A percentile compares a stretch with the other conserved stretches of the same genome.
Evolutionary conservation across 192 early-diverging fungal genomes (phyloP).

Genomic region (Chytriomyces confervae): DNA sequence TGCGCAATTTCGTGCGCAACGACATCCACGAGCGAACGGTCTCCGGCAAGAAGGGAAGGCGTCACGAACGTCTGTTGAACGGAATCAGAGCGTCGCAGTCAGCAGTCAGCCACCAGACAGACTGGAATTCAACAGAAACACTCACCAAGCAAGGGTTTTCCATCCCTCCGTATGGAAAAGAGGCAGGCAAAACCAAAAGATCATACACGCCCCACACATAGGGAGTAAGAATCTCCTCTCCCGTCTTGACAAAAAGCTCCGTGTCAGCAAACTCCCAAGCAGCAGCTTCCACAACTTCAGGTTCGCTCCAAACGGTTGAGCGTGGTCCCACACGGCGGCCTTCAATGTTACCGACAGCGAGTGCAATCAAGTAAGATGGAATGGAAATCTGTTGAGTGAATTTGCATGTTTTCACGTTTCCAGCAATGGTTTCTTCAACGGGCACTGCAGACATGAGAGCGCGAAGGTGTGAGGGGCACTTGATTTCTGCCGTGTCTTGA

Average conservation of each 20-base stretch:
- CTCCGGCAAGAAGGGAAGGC: constrained; percentile 93
- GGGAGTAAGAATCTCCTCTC: constrained; percentile 75
- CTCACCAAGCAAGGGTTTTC: constrained; percentile 85
- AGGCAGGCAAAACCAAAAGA: constrained; percentile 69
- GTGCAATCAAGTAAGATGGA: constrained; percentile 93
- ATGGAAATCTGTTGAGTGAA: constrained; percentile 90
- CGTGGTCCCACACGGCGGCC: constrained; percentile 86
- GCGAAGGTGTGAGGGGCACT: constrained; percentile 75
- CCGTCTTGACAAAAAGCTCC: constrained; percentile 61
- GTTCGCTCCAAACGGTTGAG: constrained; percentile 96
- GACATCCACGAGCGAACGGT: constrained; percentile 91
- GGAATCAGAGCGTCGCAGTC: too few relatives aligned
- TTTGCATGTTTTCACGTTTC: constrained; percentile 65
- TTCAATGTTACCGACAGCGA: constrained; percentile 89
- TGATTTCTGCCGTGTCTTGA: constrained; percentile 75
- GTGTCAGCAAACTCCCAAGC: constrained; percentile 91
- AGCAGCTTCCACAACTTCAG: constrained; percentile 82
- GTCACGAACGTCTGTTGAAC: constrained; percentile 89
- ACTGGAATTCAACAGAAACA: not conserved
- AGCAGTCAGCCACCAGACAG: not conserved
- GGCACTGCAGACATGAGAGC: constrained; percentile 93
- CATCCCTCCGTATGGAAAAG: constrained; percentile 87
- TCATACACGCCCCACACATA: constrained; percentile 88
- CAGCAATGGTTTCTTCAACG: constrained; percentile 55
- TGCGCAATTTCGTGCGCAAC: constrained; percentile 94